Base-by-base conservation (phyloP, 768 basidiomycete species). In the Auriscalpium microsporum region DNA sequence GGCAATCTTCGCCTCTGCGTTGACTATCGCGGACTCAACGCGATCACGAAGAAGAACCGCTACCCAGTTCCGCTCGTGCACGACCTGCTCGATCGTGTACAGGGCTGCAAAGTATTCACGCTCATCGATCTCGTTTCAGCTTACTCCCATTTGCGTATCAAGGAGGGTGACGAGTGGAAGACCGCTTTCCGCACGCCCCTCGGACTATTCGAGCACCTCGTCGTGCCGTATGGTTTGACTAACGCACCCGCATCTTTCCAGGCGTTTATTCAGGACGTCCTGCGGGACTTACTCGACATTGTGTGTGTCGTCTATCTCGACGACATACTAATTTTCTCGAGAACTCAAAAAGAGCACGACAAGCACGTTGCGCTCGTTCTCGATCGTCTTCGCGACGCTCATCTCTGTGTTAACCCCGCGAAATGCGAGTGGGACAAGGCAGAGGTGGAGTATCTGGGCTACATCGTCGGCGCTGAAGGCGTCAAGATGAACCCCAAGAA, bases 131-230 rank as follows among this genome's bases (percentile, higher is more conserved):
- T 61, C 16, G 37, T 50, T 2, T 52, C 58, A 42, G 70, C 64
- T 4, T 74, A 69, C 55, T 67, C 73, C 51, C 69, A 68, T 19
- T 47, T 73, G 7, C 58, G 65, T 3, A 71, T 79, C 48, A 67
- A 67, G 11, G 65, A 71, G 45, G 75, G 75, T 4, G 68, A 78
- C 55, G 64, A 76, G 60, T 70, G 65, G 67, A 78, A 75, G 57
- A 74, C 68, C 1, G 72, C 68, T 14, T 73, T 81, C 58, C 48
- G 60, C 2, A 74, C 71, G 0, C 58, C 66, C 14, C 58, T 58
- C 6, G 75, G 76, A 1, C 58, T 68, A 1, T 77, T 69, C 50
- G 70, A 79, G 66, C 73, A 58, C 38, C 57, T 58, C 19, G 74
- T 72, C 34, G 77, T 73, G 73, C 75, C 67, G 50, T 75, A 65